Percentiles rank a stretch among this genome's conserved stretches.
Evolutionary conservation across 495 filamentous ascomycete species (phyloP).

Genomic region (Usnea hakonensis): DNA sequence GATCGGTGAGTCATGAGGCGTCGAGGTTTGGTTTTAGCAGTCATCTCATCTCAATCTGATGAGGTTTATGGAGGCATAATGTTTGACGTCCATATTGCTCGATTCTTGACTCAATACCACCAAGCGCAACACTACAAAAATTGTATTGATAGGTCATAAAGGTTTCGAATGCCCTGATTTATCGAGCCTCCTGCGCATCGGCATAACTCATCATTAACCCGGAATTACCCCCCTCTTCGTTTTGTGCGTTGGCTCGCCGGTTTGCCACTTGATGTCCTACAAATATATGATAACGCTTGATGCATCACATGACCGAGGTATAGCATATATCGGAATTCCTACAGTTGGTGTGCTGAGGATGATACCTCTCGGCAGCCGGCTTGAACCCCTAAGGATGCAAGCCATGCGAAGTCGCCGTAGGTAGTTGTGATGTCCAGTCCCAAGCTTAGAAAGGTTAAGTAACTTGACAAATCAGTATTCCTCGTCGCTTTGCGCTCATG

Average conservation of each 20-base stretch:
- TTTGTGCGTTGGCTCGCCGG: background rate
- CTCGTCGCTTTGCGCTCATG: background rate
- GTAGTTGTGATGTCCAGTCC: background rate
- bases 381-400: background rate
- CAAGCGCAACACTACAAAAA: background rate
- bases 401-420: background rate
- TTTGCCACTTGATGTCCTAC: too few relatives aligned
- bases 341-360: background rate
- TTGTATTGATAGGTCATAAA: background rate
- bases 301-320: background rate
- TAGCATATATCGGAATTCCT: background rate
- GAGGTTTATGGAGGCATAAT: background rate
- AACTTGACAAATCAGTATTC: background rate
- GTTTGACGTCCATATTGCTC: background rate
- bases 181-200: background rate
- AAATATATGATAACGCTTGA: background rate
- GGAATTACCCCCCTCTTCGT: background rate
- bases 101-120: background rate
- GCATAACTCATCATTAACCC: background rate
- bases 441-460: background rate
- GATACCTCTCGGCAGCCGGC: background rate
- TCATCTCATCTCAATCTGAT: background rate
- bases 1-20: background rate
- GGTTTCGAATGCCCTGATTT: background rate
- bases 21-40: background rate